Conservation (phyloP, 768 basidiomycete genomes). For the Hydnum rufescens region DNA sequence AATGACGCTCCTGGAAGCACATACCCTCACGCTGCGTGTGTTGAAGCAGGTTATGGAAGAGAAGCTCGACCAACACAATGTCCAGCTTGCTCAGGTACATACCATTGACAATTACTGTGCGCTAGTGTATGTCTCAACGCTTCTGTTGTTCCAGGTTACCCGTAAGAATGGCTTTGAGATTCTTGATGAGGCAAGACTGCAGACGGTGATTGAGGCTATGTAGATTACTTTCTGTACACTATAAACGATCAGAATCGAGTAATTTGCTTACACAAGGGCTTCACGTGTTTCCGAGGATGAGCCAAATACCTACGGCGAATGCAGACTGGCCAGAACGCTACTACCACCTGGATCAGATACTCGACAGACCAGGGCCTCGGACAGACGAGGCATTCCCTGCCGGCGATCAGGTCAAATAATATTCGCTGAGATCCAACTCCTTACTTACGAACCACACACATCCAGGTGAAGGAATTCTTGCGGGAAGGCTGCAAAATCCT, state of each 20-base stretch:
- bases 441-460: neutral
- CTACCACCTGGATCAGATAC: constrained; percentile 66
- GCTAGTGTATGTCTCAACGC: neutral
- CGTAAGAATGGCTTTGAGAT: constrained; percentile 71
- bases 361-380: constrained; percentile 73
- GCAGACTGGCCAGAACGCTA: constrained; percentile 47
- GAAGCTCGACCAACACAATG: constrained; percentile 96
- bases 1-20: constrained; percentile 81
- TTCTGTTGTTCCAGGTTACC: constrained; percentile 41
- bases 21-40: constrained; percentile 66
- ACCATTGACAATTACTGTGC: neutral
- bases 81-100: constrained; percentile 81
- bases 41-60: constrained; percentile 99
- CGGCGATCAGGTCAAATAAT: constrained; percentile 69
- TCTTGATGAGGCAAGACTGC: constrained; percentile 56
- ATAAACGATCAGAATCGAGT: no score
- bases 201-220: constrained; percentile 64
- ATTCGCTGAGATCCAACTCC: constrained; percentile 12
- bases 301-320: no score
- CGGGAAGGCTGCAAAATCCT: constrained; percentile 74
- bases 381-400: constrained; percentile 64
- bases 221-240: no score
- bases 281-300: no score
- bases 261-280: no score
- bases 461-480: constrained; percentile 73